Evolutionary conservation across 208 protist species (phyloP).

Genomic region (Balamuthia mandrillaris): DNA sequence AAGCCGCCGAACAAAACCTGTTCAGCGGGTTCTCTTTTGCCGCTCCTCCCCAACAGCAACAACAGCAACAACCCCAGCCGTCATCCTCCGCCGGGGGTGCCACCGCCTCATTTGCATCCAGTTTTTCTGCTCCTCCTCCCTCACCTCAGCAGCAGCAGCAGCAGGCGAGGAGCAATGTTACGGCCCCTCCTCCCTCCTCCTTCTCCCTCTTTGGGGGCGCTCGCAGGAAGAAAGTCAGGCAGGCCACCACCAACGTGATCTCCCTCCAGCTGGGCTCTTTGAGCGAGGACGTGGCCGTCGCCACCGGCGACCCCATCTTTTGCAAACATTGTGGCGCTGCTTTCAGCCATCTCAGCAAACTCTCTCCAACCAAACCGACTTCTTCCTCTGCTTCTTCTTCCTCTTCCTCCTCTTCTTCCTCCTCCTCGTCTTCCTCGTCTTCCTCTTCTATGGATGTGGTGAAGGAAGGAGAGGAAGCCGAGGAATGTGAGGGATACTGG

Average conservation of each 20-base stretch:
- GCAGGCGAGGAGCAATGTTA: not conserved
- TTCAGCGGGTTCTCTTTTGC: too few relatives aligned
- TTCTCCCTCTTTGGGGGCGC: not conserved
- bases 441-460: not conserved
- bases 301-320: conserved; percentile 15
- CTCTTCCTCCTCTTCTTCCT: too few relatives aligned
- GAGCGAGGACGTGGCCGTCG: not conserved
- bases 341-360: too few relatives aligned
- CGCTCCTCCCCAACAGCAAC: not conserved
- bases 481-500: not conserved
- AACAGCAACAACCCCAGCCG: not conserved
- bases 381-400: too few relatives aligned
- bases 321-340: not conserved
- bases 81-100: not conserved
- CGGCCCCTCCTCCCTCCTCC: not conserved
- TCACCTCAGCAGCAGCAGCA: not conserved
- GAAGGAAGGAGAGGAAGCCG: not conserved
- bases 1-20: too few relatives aligned
- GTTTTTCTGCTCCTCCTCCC: not conserved
- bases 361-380: too few relatives aligned
- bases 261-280: conserved; percentile 6
- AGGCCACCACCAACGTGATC: conserved; percentile 35
- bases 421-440: too few relatives aligned
- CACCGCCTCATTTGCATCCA: not conserved
- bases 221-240: not conserved